These are phyloP conservation scores for Monosporozyma servazzii DNA, from an alignment of 805 yeast genomes.

Conservation along the genomic window DNA sequence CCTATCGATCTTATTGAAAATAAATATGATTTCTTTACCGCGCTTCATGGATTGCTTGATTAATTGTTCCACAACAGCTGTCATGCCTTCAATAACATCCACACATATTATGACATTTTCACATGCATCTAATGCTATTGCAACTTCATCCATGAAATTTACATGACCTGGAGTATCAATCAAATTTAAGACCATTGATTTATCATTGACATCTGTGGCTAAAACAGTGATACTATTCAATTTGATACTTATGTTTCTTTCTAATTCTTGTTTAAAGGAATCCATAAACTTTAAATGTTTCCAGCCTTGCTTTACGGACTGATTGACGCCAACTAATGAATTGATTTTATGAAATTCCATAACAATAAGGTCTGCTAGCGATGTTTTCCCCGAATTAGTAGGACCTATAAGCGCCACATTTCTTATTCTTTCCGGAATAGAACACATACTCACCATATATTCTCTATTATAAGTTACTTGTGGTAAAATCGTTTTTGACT, in stretches of 20 bases:
- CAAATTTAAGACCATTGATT: constrained; percentile 52
- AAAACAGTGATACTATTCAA: constrained; percentile 54
- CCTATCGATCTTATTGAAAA: constrained; percentile 78
- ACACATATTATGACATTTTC: constrained; percentile 65
- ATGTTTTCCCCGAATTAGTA: constrained; percentile 78
- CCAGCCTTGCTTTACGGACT: constrained; percentile 30
- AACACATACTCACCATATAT: constrained; percentile 44
- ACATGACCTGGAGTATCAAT: constrained; percentile 91
- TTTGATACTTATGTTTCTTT: constrained; percentile 62
- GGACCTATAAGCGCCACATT: constrained; percentile 77
- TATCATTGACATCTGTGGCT: constrained; percentile 41
- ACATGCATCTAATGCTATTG: constrained; percentile 44
- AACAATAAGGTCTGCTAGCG: constrained; percentile 60
- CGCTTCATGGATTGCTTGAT: constrained; percentile 44
- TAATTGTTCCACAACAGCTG: constrained; percentile 44
- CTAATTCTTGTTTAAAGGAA: constrained; percentile 56
- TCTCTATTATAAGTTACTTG: constrained; percentile 50
- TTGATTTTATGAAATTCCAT: constrained; percentile 46
- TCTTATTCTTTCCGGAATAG: constrained; percentile 55
- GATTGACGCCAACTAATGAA: constrained; percentile 21
- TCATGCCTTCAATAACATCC: constrained; percentile 81
- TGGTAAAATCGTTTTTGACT: constrained; percentile 41
- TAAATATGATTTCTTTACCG: constrained; percentile 46
- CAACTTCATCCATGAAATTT: constrained; percentile 69
- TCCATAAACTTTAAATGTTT: constrained; percentile 59